Evolutionary conservation across 1,284 basidiomycete genomes (phyloP).

Genomic region (Mycena sp.): DNA sequence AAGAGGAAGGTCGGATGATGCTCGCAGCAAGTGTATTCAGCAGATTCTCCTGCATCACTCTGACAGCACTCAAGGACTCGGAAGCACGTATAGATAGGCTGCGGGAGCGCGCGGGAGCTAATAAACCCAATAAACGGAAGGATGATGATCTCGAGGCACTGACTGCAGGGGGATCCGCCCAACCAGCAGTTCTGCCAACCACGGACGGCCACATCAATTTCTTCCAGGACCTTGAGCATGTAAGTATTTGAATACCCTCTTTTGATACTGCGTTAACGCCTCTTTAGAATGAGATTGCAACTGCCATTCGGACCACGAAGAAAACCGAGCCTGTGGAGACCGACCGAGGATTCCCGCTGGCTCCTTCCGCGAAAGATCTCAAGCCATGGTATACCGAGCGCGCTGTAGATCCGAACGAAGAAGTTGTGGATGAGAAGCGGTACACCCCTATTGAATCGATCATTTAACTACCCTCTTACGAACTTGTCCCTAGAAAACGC

Average conservation of each 20-base stretch:
- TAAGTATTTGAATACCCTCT: slow-evolving; percentile 35
- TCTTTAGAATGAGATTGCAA: slow-evolving; percentile 53
- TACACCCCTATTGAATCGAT: slow-evolving; percentile 10
- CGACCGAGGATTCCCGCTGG: slow-evolving; percentile 77
- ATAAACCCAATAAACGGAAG: slow-evolving; percentile 48
- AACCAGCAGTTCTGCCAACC: slow-evolving; percentile 53
- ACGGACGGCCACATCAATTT: slow-evolving; percentile 77
- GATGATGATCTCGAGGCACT: slow-evolving; percentile 42
- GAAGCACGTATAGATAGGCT: slow-evolving; percentile 78
- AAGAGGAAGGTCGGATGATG: slow-evolving; percentile 75
- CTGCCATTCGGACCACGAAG: slow-evolving; percentile 56
- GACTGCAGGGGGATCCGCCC: slow-evolving; percentile 38
- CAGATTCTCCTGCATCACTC: slow-evolving; percentile 21
- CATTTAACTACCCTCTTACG: slow-evolving; percentile 3
- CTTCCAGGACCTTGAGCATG: slow-evolving; percentile 79
- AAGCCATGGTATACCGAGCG: slow-evolving; percentile 78
- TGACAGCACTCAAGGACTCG: slow-evolving; percentile 62
- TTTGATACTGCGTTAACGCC: background rate
- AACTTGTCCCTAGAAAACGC: slow-evolving; percentile 54
- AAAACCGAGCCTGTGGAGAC: slow-evolving; percentile 58
- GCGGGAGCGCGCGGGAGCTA: slow-evolving; percentile 64
- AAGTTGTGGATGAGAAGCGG: slow-evolving; percentile 45
- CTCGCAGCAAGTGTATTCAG: slow-evolving; percentile 64
- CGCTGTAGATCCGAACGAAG: slow-evolving; percentile 30
- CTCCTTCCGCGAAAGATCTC: slow-evolving; percentile 76